phyloP scores from a whole-genome alignment of 169 alveolate species.

The Cryptosporidium meleagridis region DNA sequence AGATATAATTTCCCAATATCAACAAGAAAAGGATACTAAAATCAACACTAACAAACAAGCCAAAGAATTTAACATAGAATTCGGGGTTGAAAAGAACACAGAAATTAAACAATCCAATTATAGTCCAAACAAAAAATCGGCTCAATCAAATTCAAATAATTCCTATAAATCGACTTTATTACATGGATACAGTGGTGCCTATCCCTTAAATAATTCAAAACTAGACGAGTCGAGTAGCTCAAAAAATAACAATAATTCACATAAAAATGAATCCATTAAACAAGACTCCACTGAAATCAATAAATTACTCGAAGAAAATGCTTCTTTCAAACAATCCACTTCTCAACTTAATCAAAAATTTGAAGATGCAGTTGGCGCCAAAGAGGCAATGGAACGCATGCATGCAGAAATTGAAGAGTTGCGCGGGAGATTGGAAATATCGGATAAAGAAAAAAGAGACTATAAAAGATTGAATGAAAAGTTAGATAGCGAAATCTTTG shows the following conservation, averaged over 20 bases:
- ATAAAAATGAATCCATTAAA: neutral
- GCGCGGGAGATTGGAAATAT: conserved; percentile 11
- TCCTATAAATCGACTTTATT: neutral
- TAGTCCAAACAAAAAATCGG: neutral
- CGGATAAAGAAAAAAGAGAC: neutral
- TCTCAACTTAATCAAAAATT: neutral
- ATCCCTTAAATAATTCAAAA: neutral
- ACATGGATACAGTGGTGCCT: conserved; percentile 9
- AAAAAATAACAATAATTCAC: neutral
- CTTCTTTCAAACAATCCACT: neutral
- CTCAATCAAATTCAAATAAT: neutral
- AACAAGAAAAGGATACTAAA: neutral
- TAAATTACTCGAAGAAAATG: conserved; percentile 1
- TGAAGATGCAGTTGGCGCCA: conserved; percentile 14
- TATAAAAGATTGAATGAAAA: neutral
- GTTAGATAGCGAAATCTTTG: neutral
- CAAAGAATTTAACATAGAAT: neutral
- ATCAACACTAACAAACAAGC: neutral
- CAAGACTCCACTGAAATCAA: neutral
- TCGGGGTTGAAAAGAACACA: neutral
- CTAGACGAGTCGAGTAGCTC: neutral
- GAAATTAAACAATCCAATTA: neutral
- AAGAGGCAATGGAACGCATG: conserved; percentile 8
- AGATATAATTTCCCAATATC: conserved; percentile 30
- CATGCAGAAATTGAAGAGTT: conserved; percentile 8